Evolutionary conservation across 495 filamentous ascomycete species (phyloP).

Genomic region (Aspergillus homomorphus): DNA sequence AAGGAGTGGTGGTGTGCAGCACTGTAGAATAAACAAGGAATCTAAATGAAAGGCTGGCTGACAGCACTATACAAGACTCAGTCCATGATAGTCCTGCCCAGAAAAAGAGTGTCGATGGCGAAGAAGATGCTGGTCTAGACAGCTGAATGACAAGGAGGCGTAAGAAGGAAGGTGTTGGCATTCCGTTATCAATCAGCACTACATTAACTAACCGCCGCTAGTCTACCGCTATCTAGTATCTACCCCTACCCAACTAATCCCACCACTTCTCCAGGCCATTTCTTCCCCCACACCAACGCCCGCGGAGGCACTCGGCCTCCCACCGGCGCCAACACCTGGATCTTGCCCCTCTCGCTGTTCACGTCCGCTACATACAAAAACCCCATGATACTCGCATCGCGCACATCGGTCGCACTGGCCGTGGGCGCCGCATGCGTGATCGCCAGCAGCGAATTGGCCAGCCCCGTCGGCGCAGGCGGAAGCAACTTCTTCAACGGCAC

Average conservation of each 20-base stretch:
- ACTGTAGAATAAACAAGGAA: no score
- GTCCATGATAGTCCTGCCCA: no score
- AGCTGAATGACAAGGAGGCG: no score
- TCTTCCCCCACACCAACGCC: conserved; percentile 66
- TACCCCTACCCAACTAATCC: conserved; percentile 44
- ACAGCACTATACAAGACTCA: no score
- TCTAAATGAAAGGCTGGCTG: no score
- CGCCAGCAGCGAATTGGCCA: conserved; percentile 67
- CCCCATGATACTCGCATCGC: conserved; percentile 83
- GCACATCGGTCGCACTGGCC: conserved; percentile 67
- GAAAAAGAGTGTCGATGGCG: background rate
- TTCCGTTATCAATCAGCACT: no score
- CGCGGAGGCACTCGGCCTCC: conserved; percentile 72
- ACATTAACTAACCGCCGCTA: background rate
- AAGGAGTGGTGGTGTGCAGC: background rate
- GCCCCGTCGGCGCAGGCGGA: conserved; percentile 30
- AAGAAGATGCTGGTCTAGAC: conserved; percentile 1
- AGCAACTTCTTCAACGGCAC: conserved; percentile 36
- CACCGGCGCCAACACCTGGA: conserved; percentile 78
- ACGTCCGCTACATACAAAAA: conserved; percentile 91
- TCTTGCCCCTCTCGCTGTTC: conserved; percentile 75
- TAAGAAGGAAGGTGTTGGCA: background rate
- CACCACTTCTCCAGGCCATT: conserved; percentile 51
- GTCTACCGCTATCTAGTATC: background rate
- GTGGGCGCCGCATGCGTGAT: conserved; percentile 68